phyloP scores from a whole-genome alignment of 306 rosid genomes.

The Trifolium repens region DNA sequence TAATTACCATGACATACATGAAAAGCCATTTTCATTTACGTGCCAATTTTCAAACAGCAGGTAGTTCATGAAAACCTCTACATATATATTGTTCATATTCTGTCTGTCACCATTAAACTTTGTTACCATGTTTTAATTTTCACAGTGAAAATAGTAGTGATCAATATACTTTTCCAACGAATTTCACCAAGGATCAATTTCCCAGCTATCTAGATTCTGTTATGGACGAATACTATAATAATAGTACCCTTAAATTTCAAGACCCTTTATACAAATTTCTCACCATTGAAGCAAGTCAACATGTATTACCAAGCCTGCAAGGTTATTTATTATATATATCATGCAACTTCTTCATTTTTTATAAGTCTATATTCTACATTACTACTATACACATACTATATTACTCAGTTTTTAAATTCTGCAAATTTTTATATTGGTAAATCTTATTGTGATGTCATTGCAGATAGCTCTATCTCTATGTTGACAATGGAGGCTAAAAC shows the following conservation, averaged over 20 bases:
- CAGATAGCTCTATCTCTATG: too few species aligned
- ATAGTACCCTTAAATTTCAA: neutral
- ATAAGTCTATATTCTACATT: neutral
- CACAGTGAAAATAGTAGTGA: slow-evolving; percentile 36
- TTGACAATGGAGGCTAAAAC: too few species aligned
- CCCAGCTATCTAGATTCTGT: slow-evolving; percentile 28
- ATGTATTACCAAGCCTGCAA: neutral
- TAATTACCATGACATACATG: slow-evolving; percentile 26
- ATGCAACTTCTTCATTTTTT: neutral
- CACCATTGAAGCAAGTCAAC: slow-evolving; percentile 45
- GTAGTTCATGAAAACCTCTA: slow-evolving; percentile 30
- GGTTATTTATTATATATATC: slow-evolving; percentile 42
- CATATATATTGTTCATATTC: neutral
- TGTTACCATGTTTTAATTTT: neutral
- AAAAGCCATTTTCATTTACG: slow-evolving; percentile 42
- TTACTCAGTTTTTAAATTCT: too few species aligned
- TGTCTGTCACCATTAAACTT: neutral
- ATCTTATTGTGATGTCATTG: too few species aligned
- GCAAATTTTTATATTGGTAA: too few species aligned
- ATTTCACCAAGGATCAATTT: slow-evolving; percentile 45
- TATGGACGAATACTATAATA: neutral
- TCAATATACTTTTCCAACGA: slow-evolving; percentile 5
- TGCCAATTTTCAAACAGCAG: slow-evolving; percentile 46
- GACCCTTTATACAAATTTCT: slow-evolving; percentile 42
- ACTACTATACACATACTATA: too few species aligned